Conservation (phyloP, 331 rosid species). For the Quercus phellos region DNA sequence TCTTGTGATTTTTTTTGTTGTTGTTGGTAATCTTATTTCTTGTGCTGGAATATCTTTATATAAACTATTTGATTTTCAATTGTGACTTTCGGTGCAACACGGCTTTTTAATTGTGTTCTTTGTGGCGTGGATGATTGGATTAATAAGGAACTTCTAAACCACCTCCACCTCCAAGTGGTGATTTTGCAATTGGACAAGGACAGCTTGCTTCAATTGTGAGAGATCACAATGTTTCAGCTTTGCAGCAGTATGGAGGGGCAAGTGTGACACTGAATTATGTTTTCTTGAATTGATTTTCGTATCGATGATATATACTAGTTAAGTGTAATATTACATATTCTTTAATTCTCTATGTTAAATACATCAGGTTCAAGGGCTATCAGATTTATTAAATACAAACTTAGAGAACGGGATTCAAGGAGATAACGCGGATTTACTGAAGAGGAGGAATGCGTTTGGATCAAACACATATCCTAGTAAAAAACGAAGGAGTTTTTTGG, state of each 20-base stretch:
- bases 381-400: slow-evolving; percentile 55
- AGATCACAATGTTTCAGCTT: slow-evolving; percentile 53
- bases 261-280: slow-evolving; percentile 8
- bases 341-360: slow-evolving; percentile 15
- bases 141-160: slow-evolving; percentile 31
- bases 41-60: too few relatives aligned
- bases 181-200: slow-evolving; percentile 57
- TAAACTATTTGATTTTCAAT: too few relatives aligned
- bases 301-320: background rate
- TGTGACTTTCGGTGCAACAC: background rate
- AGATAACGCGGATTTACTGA: slow-evolving; percentile 71
- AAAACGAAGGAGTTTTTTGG: slow-evolving; percentile 69
- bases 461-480: slow-evolving; percentile 37
- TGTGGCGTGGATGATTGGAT: background rate
- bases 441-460: slow-evolving; percentile 64
- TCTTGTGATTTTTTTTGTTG: background rate
- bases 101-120: background rate
- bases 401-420: slow-evolving; percentile 71
- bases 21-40: too few relatives aligned
- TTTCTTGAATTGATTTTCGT: background rate
- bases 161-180: slow-evolving; percentile 37
- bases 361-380: slow-evolving; percentile 66
- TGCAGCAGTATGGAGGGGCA: slow-evolving; percentile 83
- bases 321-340: background rate
- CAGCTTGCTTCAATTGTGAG: slow-evolving; percentile 70